phyloP scores from a whole-genome alignment of 1,139 yeast species.

The Meyerozyma athensensis region DNA sequence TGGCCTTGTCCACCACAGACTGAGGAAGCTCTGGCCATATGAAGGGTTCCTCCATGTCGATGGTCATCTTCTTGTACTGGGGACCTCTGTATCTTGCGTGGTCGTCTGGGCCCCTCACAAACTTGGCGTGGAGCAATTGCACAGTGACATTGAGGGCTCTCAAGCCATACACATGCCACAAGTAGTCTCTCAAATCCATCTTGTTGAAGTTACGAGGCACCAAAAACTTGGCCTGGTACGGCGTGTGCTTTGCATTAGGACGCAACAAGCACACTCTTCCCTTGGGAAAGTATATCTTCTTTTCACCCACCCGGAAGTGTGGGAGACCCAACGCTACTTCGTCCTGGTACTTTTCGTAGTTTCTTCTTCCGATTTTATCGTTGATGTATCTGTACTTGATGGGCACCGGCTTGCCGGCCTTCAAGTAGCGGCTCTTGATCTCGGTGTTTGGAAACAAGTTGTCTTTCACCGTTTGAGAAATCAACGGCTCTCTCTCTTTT shows the following conservation, averaged over 20 bases:
- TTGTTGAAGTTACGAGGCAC: constrained; percentile 91
- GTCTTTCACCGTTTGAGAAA: constrained; percentile 38
- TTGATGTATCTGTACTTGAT: constrained; percentile 33
- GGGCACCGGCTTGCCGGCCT: constrained; percentile 42
- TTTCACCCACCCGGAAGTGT: constrained; percentile 77
- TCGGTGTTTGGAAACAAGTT: constrained; percentile 39
- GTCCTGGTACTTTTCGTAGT: constrained; percentile 42
- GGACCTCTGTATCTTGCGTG: constrained; percentile 73
- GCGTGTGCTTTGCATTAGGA: constrained; percentile 92
- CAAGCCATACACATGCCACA: constrained; percentile 82
- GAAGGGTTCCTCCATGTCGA: constrained; percentile 89
- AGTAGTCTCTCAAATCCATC: constrained; percentile 84
- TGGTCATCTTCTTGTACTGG: constrained; percentile 90
- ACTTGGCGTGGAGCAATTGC: constrained; percentile 73
- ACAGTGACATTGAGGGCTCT: constrained; percentile 85
- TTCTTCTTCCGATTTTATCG: constrained; percentile 36
- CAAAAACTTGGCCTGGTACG: constrained; percentile 90
- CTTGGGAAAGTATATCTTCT: constrained; percentile 72
- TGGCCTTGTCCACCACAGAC: constrained; percentile 21
- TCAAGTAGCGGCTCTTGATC: constrained; percentile 30
- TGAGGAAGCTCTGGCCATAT: constrained; percentile 77
- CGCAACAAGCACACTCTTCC: constrained; percentile 75
- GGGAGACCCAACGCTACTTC: constrained; percentile 63
- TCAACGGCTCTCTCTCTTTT: constrained; percentile 34
- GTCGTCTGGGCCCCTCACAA: constrained; percentile 54